phyloP scores from a whole-genome alignment of 805 yeast species.

The Blastobotrys attinorum region DNA sequence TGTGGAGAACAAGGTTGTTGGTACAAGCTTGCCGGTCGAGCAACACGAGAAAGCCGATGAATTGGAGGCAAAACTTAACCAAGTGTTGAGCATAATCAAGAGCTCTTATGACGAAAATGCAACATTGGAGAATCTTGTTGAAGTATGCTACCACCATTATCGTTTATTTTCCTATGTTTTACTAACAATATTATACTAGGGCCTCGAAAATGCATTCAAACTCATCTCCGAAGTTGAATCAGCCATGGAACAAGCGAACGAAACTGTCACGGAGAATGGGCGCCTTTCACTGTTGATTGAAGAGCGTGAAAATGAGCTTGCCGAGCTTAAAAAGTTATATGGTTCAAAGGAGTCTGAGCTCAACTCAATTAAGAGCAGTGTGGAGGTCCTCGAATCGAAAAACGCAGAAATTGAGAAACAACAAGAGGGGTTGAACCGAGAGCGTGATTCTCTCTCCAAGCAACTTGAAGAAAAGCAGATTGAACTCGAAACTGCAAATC shows the following conservation, averaged over 20 bases:
- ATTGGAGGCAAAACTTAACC: background rate
- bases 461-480: background rate
- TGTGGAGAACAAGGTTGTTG: background rate
- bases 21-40: background rate
- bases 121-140: background rate
- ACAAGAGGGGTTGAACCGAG: too few species aligned
- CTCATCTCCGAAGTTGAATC: background rate
- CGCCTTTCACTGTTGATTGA: background rate
- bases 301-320: background rate
- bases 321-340: background rate
- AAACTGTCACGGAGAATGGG: conserved; percentile 1
- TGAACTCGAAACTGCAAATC: background rate
- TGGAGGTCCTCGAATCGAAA: too few species aligned
- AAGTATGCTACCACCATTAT: background rate
- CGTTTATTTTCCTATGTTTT: background rate
- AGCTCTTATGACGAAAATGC: background rate
- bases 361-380: too few species aligned
- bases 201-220: conserved; percentile 1
- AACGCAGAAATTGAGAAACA: background rate
- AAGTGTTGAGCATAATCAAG: background rate
- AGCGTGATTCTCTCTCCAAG: too few species aligned
- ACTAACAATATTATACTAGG: background rate
- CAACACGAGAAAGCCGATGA: background rate
- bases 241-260: background rate
- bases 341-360: background rate